Evolutionary conservation across 768 basidiomycete genomes (phyloP), one percentile per base, ranked within the genome.

Genomic region (Nidularia pulvinata): DNA sequence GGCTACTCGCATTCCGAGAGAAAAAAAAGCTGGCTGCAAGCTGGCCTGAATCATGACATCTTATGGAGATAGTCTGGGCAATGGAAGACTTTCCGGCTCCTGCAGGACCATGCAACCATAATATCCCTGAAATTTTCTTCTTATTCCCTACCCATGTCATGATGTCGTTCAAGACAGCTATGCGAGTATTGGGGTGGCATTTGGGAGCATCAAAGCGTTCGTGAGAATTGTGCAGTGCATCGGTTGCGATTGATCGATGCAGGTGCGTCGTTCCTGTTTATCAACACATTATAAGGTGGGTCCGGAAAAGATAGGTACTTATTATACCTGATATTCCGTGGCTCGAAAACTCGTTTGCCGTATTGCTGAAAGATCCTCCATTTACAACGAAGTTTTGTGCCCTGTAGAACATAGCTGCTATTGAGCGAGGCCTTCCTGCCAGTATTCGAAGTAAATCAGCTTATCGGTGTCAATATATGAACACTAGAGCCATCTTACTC

Each of bases 11-110:
- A 11, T 61, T 58, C n/a, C 65, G 56, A 0, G 65, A 71, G 58
- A 73, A 71, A 54, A 74, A 74, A 57, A 70, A 74, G 46, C 65
- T 68, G 0, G 67, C 70, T 30, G 65, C 67, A 7, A 72, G 61
- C 5, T 13, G 48, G 14, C 52, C 56, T 33, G 25, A 22, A 63
- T 16, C 19, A 19, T 19, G 19, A 19, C 19, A 19, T 19, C 19
- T 19, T 19, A 19, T 19, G 19, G 19, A 19, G 19, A 64, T 58
- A 4, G 65, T 64, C 25, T 60, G 65, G 9, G 61, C 59, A 10
- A 69, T 58, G 6, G 65, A 61, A 3, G 66, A 63, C 50, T 69
- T 69, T 2, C 66, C 66, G 16, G 60, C 55, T 1, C 68, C 68
- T 6, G 60, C 65, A 47, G 63, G 51, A 11, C 61, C 66, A 45